Evolutionary conservation across 192 early-diverging fungal species (phyloP).

Genomic region (Linnemannia hyalina): DNA sequence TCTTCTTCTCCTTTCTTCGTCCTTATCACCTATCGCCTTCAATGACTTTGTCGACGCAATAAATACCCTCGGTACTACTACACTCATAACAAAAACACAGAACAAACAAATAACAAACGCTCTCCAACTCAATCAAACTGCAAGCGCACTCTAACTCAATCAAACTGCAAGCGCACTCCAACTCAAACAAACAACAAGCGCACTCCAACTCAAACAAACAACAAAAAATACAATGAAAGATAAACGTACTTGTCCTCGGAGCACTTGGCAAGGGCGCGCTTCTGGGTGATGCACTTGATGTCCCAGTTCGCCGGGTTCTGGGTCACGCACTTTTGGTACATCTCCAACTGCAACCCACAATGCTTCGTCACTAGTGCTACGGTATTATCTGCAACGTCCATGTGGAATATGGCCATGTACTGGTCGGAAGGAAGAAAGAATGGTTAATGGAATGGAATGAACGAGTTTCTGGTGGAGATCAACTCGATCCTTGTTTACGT

Average conservation of each 20-base stretch:
- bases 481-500: background rate
- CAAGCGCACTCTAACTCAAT: no score
- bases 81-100: background rate
- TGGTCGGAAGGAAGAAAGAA: background rate
- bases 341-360: slow-evolving; percentile 66
- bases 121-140: no score
- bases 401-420: slow-evolving; percentile 54
- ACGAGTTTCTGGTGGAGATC: background rate
- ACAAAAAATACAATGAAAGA: background rate
- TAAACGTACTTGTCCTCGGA: slow-evolving; percentile 68
- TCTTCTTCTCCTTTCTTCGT: no score
- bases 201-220: no score
- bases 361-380: slow-evolving; percentile 68
- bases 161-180: no score
- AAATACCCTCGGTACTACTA: background rate
- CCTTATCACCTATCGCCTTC: no score
- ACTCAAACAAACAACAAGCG: no score
- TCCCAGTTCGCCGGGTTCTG: slow-evolving; percentile 68
- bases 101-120: background rate
- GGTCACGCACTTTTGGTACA: slow-evolving; percentile 69
- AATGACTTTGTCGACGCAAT: no score
- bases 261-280: slow-evolving; percentile 67
- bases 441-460: background rate
- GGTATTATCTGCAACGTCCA: slow-evolving; percentile 66
- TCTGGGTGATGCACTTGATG: slow-evolving; percentile 66